Conservation (phyloP, 2,329 filamentous ascomycete genomes). For the Claviceps cyperi region DNA sequence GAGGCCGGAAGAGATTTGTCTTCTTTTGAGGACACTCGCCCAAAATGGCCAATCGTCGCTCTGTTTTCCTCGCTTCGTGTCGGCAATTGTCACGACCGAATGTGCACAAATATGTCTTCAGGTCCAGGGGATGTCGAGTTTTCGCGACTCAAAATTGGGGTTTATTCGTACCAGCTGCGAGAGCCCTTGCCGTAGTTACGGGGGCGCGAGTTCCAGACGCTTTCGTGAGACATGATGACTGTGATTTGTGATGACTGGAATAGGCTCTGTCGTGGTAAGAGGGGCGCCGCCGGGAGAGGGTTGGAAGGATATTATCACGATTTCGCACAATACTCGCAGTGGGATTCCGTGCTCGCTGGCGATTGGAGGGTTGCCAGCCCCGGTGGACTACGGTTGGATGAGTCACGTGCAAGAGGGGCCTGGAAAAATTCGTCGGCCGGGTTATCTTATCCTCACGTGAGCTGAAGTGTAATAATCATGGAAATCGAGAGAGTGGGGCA, state of each 20-base stretch:
- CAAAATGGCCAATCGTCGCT: not conserved
- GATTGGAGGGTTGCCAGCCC: constrained; percentile 25
- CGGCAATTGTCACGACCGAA: not conserved
- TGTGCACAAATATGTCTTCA: not conserved
- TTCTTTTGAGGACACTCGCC: not conserved
- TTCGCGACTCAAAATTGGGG: not conserved
- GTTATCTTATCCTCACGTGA: constrained; percentile 12
- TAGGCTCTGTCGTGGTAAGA: not conserved
- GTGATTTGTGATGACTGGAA: constrained; percentile 9
- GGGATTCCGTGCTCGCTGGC: constrained; percentile 14
- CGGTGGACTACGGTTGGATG: constrained; percentile 9
- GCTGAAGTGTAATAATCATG: too few relatives aligned
- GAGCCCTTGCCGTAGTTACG: constrained; percentile 95
- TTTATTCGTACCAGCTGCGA: constrained; percentile 64
- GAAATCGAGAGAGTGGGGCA: too few relatives aligned
- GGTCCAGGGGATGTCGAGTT: not conserved
- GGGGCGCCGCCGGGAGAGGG: constrained; percentile 4
- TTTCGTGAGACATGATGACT: constrained; percentile 62
- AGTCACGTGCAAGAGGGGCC: constrained; percentile 2
- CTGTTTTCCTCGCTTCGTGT: not conserved
- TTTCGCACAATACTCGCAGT: constrained; percentile 5
- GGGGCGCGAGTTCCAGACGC: constrained; percentile 98
- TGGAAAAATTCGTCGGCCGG: not conserved
- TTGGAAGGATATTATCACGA: constrained; percentile 8
- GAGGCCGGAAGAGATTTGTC: not conserved